Base-by-base conservation (phyloP, 23 red algal genomes). In the Agarophyton chilense region DNA sequence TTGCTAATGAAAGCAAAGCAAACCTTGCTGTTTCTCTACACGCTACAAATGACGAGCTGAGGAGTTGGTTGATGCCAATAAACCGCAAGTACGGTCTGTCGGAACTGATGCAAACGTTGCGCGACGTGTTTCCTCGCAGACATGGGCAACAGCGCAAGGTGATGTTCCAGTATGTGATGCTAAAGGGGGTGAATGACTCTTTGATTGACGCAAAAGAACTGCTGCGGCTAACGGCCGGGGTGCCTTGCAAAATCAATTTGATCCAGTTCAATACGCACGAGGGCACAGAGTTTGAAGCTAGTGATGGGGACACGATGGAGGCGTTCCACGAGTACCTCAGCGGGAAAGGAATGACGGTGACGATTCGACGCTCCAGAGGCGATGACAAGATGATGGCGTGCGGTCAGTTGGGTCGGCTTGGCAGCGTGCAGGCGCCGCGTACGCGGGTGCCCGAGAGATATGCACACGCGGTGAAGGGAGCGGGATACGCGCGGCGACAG, bases 331-430 rank as follows among this genome's bases (percentile, higher is more conserved):
- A 78, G 54, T 95, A 77, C 56, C 80, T 98, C 22, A 85, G 72
- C 34, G 35, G 66, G 16, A 92, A 95, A 32, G 96, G 96, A 13
- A 72, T 94, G 77, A 90, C 79, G 51, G 96, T 98, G 25, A 95
- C 94, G 45, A 80, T 92, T 54, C 89, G 96, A 16, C 66, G 62
- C 70, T 83, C 74, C 17, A 74, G 96, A 33, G 96, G 96, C 39
- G 92, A 98, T 71, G 96, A 98, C 26, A 86, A 98, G 78, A 98
- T 98, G 96, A 92, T 92, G 87, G 96, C 96, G 32, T 98, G 96
- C 79, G 96, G 96, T 7, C 96, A 98, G 78, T 70, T 98, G 38
- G 96, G 96, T 32, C 56, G 60, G 46, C 82, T 88, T 1, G 94
- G 90, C 31, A 35, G 51, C 18, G 36, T 71, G 19, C 76, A 77